Evolutionary conservation across 805 yeast genomes (phyloP), one percentile per base, ranked within the genome.

Genomic region (Metschnikowia anglica): DNA sequence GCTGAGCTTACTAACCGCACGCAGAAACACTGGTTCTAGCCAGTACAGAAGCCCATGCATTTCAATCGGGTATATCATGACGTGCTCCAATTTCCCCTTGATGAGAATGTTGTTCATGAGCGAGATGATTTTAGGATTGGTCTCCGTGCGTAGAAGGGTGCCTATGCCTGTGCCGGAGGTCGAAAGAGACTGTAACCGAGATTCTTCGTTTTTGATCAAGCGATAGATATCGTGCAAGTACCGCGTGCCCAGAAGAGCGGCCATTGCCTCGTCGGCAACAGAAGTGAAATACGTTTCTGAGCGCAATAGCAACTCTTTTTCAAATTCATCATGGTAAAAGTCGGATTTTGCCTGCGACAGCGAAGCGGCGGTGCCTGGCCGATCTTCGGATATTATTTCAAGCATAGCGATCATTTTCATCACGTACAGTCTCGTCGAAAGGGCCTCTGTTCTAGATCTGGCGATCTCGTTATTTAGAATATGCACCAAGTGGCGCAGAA

Each of bases 391-490:
- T 26, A 87, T 63, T 5, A 82, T 65, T 55, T 87, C 93, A 58
- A 87, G 73, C 89, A 90, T 86, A 31, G 70, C 71, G 12, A 88
- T 73, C 8, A 80, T 61, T 23, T 83, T 74, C 49, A 82, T 80
- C 46, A 88, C 73, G 25, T 80, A 60, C 59, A 75, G 74, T 24
- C 79, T 73, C 39, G 83, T 81, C 17, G 79, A 72, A 23, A 81
- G 70, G 19, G 72, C 73, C 12, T 74, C 74, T 31, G 59, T 61
- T 47, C 91, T 65, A 51, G 77, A 79, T 32, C 72, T 69, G 11
- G 76, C 70, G 34, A 85, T 75, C 49, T 83, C 83, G 6, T 68
- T 69, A 15, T 84, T 63, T 2, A 85, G 60, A 8, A 76, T 68
- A 4, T 63, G 56, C 36, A 78, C 74, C 41, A 85, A 60, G 24